A percentile compares a stretch with the other conserved stretches of the same genome.
These are phyloP conservation scores for Lodderomyces orthopsilosis DNA, from an alignment of 1,139 yeast species.

Conservation along the genomic window DNA sequence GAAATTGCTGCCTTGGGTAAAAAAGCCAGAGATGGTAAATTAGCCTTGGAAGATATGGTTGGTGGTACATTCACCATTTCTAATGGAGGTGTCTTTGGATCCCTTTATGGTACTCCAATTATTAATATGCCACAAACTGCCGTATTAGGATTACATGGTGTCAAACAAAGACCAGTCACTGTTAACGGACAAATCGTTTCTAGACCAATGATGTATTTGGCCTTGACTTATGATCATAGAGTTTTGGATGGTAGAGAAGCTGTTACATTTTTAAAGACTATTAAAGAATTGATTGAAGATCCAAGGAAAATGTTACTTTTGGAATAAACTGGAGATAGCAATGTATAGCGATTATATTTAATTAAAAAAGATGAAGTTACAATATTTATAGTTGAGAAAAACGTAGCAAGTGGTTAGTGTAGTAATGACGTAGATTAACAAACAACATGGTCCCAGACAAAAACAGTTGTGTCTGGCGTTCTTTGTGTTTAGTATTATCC, in stretches of 20 bases:
- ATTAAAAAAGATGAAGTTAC: neutral
- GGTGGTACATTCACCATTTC: constrained; percentile 99
- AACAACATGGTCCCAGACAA: too few species aligned
- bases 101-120: constrained; percentile 97
- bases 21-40: constrained; percentile 96
- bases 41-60: constrained; percentile 97
- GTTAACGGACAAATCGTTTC: constrained; percentile 94
- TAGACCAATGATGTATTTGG: constrained; percentile 99
- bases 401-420: too few species aligned
- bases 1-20: constrained; percentile 80
- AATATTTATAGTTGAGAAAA: too few species aligned
- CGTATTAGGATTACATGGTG: constrained; percentile 95
- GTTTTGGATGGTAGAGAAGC: constrained; percentile 99
- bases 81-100: constrained; percentile 99
- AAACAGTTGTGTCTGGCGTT: too few species aligned
- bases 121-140: constrained; percentile 98
- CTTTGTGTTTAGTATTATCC: too few species aligned
- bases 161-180: constrained; percentile 96
- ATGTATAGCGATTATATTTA: neutral
- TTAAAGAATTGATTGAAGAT: constrained; percentile 96
- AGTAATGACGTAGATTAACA: too few species aligned
- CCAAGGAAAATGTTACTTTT: constrained; percentile 96
- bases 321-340: constrained; percentile 26
- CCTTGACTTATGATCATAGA: constrained; percentile 97
- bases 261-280: constrained; percentile 91